Base-by-base conservation (phyloP, 352 stramenopile species). In the Pythium phragmiticola region DNA sequence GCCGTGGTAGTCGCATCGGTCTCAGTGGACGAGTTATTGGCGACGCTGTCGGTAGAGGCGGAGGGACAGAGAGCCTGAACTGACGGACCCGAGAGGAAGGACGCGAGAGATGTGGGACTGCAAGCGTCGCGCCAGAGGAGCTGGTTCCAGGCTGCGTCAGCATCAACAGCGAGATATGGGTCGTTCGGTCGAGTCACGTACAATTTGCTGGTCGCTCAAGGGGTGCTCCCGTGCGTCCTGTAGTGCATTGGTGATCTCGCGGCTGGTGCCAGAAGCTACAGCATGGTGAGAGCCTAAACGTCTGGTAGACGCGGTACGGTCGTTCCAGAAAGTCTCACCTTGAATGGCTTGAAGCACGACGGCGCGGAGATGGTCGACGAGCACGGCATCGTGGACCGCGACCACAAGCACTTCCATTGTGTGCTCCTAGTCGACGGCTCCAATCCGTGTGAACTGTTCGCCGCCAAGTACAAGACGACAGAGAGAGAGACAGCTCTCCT, bases 331-430 rank as follows among this genome's bases (percentile, higher is more conserved):
- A 28, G 19, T 11, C 26, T 8, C 1, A 66, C 60, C 50, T 42
- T 66, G 14, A 14, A 66, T 49, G 7, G 50, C 42, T 28, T 33
- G 19, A 19, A 49, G 19, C n/a, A 66, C 33, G 19, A 66, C 17
- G 16, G n/a, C 51, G 16, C 47, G 47, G 0, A 66, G 51, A 14
- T 60, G 33, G 26, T 66, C 60, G 26, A 66, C 14, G 7, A 60
- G 51, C 9, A 7, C 50, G 3, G 42, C 50, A 39, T 66, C 50
- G 13, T 61, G 51, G 4, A 50, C 51, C 6, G 60, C 60, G 13
- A 66, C 33, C 51, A 66, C 51, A 13, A 68, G 34, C 61, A 62
- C 39, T 34, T 61, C 39, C 47, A 67, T 57, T 16, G 47, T 37
- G 21, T 21, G 21, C 21, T 21, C 21, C 21, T 21, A 21, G 21